These are phyloP conservation scores for Hansenula lynferdii DNA, from an alignment of 1,139 yeast genomes.

Conservation along the genomic window DNA sequence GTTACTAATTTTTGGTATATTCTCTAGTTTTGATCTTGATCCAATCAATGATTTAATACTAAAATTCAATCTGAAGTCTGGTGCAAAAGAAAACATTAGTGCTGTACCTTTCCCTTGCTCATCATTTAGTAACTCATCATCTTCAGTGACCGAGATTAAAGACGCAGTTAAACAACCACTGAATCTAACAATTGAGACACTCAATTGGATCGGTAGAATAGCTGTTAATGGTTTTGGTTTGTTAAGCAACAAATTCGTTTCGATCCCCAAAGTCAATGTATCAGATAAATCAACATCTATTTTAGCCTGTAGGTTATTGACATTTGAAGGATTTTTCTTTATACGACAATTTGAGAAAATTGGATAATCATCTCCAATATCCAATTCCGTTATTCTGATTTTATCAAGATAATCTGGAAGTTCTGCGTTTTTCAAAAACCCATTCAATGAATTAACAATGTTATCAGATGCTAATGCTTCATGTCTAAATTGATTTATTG, in stretches of 20 bases:
- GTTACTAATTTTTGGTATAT: constrained; percentile 87
- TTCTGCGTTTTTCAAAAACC: constrained; percentile 35
- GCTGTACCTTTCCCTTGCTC: constrained; percentile 52
- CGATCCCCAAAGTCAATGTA: constrained; percentile 83
- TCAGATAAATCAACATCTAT: constrained; percentile 93
- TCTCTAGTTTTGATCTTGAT: constrained; percentile 85
- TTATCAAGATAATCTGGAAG: constrained; percentile 79
- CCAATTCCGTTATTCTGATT: constrained; percentile 78
- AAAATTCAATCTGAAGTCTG: constrained; percentile 86
- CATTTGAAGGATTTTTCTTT: constrained; percentile 41
- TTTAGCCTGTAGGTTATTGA: constrained; percentile 69
- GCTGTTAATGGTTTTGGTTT: constrained; percentile 87
- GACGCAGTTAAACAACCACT: constrained; percentile 91
- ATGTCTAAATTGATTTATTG: constrained; percentile 76
- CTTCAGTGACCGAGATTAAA: constrained; percentile 14
- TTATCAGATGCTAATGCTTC: constrained; percentile 86
- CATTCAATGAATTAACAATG: constrained; percentile 71
- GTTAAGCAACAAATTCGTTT: constrained; percentile 75
- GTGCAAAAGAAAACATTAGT: constrained; percentile 82
- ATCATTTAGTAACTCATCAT: constrained; percentile 10
- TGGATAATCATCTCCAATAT: constrained; percentile 94
- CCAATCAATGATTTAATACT: constrained; percentile 86
- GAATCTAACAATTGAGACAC: constrained; percentile 86
- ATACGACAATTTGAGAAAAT: constrained; percentile 92
- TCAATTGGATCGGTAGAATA: constrained; percentile 72